Percentiles rank a stretch among this genome's conserved stretches.
These are phyloP conservation scores for Salix arbutifolia DNA, from an alignment of 345 rosid species.

Conservation along the genomic window DNA sequence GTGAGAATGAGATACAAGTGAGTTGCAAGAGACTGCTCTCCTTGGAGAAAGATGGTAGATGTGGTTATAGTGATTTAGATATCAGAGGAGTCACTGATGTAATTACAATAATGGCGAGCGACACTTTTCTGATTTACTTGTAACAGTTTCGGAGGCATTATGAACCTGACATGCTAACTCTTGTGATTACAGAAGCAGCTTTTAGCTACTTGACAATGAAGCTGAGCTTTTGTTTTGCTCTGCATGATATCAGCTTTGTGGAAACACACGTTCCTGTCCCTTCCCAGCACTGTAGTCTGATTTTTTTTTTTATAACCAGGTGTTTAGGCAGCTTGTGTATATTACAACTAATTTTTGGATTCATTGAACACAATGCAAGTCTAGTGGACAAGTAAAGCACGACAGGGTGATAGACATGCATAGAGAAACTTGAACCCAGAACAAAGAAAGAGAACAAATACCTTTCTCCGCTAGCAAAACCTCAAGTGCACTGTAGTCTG, in stretches of 20 bases:
- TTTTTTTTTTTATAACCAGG: conserved; percentile 1
- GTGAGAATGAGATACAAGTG: no score
- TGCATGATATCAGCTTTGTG: conserved; percentile 11
- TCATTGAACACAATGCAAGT: no score
- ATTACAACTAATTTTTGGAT: no score
- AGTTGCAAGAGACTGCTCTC: no score
- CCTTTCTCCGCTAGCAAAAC: no score
- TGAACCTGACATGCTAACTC: neutral
- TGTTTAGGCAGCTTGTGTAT: rapidly evolving
- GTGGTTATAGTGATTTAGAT: neutral
- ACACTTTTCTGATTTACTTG: neutral
- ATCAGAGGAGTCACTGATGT: neutral
- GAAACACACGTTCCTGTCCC: neutral
- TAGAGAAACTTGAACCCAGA: no score
- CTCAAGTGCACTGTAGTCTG: conserved; percentile 18
- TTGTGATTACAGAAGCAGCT: neutral
- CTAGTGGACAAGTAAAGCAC: no score
- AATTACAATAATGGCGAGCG: neutral
- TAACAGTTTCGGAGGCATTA: neutral
- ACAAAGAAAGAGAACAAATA: no score
- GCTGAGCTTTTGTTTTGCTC: neutral
- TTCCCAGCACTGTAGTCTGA: conserved; percentile 21
- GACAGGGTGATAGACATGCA: no score
- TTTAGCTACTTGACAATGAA: neutral
- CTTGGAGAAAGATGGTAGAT: no score